Evolutionary conservation across 2,329 filamentous ascomycete genomes (phyloP), one percentile per base, ranked within the genome.

Genomic region (Kalmusia sp.): DNA sequence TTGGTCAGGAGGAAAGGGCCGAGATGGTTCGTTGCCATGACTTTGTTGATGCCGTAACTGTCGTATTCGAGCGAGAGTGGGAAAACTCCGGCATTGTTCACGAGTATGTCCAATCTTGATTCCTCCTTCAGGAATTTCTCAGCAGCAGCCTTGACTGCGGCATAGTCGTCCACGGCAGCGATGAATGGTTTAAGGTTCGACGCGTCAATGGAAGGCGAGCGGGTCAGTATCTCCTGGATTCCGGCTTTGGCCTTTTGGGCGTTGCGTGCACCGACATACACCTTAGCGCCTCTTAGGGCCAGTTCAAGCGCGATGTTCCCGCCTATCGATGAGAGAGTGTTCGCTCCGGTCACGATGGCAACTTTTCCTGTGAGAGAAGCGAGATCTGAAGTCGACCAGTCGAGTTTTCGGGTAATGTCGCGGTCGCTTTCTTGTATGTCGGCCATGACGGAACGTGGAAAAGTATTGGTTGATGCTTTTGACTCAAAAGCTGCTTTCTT

Each of bases 21-120:
- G 4, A 78, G 51, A 52, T 65, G 68, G 50, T 78, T 76, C 8
- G 68, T 72, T 6, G 66, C 75, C 24, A 77, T 58, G 35, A 72
- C 64, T 3, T 57, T 47, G 22, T 52, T 55, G 37, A 63, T 51
- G 19, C 60, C 62, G 24, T 61, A 48, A 1, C 33, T 27, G 17
- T 61, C 48, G 17, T 56, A 44, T 7, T 54, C 53, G 1, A 62
- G 61, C 1, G 14, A 21, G 0, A 67, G 66, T 1, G 66, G 57
- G 4, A 63, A 54, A 9, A 65, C 58, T 33, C 67, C 72, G 12
- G 64, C 63, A 39, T 68, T 68, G 54, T 68, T 68, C 28, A 57
- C 51, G 2, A 81, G 65, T 5, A 80, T 71, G 40, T 80, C 71
- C 1, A 80, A 70, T 9, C 67, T 64, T 9, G 63, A 54, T 55